Percentiles rank a stretch among this genome's conserved stretches.
phyloP scores from a whole-genome alignment of 2,329 filamentous ascomycete species.

The Xylariaceae sp. region DNA sequence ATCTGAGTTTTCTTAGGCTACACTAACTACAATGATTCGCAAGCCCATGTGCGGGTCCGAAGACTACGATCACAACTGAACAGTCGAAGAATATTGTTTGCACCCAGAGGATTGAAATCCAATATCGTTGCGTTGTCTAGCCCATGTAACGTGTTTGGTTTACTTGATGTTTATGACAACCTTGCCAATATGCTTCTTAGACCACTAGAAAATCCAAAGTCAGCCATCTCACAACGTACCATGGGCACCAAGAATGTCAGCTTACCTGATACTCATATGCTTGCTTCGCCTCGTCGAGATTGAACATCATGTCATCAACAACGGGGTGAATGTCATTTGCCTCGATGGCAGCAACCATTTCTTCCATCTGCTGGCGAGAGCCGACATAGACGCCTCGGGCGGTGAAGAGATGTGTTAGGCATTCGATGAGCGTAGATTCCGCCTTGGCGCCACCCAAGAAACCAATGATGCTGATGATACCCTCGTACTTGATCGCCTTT shows the following conservation, averaged over 20 bases:
- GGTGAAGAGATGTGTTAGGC: conserved; percentile 48
- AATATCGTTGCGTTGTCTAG: background rate
- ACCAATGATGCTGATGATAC: conserved; percentile 53
- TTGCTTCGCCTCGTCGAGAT: conserved; percentile 46
- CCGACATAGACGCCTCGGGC: conserved; percentile 52
- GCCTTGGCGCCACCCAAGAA: conserved; percentile 52
- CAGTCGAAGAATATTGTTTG: background rate
- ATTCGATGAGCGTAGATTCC: conserved; percentile 60
- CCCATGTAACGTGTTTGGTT: conserved; percentile 5
- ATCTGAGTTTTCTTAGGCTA: background rate
- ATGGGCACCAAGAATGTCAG: too few species aligned
- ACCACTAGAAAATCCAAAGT: conserved; percentile 45
- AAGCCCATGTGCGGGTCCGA: conserved; percentile 3
- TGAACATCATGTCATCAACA: conserved; percentile 47
- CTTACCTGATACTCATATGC: conserved; percentile 62
- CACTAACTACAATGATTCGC: conserved; percentile 1
- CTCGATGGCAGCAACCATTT: conserved; percentile 52
- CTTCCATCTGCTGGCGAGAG: conserved; percentile 48
- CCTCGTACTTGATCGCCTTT: conserved; percentile 53
- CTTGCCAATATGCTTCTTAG: conserved; percentile 63
- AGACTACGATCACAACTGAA: background rate
- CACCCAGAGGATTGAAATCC: background rate
- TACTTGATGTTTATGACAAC: conserved; percentile 55
- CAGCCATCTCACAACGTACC: too few species aligned
- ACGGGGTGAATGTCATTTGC: conserved; percentile 52